Evolutionary conservation across 768 basidiomycete genomes (phyloP), one percentile per base, ranked within the genome.

Genomic region (Pleurotus citrinopileatus): DNA sequence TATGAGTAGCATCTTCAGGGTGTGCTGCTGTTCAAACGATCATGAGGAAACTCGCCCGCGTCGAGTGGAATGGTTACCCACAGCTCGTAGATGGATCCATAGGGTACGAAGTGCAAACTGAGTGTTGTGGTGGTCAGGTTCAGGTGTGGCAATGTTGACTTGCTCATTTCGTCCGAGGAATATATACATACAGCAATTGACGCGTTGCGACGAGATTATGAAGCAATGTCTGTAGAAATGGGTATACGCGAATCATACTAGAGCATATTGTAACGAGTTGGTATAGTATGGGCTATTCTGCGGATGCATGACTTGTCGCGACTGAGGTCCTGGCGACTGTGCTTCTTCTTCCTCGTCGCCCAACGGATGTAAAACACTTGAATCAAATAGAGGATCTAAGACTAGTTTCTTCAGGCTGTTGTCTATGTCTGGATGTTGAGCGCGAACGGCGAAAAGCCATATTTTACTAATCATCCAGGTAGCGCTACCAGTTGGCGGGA

Each of bases 381-480:
- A 81, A 54, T 84, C 75, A 59, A 80, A 79, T 15, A 67, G 65
- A 0, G 73, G 67, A 32, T 83, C 80, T 10, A 72, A 63, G 7
- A 84, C 68, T 5, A 78, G 61, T 23, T 75, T 77, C 52, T 68
- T 65, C 37, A 87, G 36, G 40, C 67, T 57, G 10, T 69, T 68
- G 9, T 65, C 60, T 1, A 87, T 63, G 59, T 86, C 86, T 4
- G 76, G 77, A 13, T 79, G 77, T 34, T 66, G 67, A 6, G 42
- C 58, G 56, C 69, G 70, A 46, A 78, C 68, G 37, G 65, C 60
- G 26, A 68, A 68, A 46, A 83, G 58, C 89, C 89, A 91, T 17
- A 77, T 68, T 61, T 75, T 75, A 66, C 87, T 89, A 57, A 91
- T 73, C 89, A 90, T 91, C 89, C 89, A 91, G 17, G 74, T 72